These are phyloP conservation scores for Pseudogymnoascus sp. DNA, from an alignment of 2,329 filamentous ascomycete species.

Conservation along the genomic window DNA sequence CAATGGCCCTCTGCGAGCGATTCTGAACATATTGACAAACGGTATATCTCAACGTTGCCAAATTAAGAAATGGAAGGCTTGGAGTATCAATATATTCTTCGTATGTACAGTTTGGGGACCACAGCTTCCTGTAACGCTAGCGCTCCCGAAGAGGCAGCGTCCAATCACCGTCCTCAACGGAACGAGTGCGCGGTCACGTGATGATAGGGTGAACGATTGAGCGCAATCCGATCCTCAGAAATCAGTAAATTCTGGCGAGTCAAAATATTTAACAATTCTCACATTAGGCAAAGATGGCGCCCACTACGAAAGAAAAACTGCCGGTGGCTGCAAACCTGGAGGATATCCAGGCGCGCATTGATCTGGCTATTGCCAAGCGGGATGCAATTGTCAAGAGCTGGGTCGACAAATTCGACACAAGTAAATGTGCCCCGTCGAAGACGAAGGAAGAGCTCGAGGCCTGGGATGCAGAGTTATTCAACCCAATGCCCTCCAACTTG, in stretches of 20 bases:
- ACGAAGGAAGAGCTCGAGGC: slow-evolving; percentile 29
- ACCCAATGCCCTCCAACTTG: slow-evolving; percentile 23
- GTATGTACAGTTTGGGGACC: slow-evolving; percentile 6
- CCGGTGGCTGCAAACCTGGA: slow-evolving; percentile 19
- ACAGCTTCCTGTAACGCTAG: slow-evolving; percentile 9
- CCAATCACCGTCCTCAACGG: neutral
- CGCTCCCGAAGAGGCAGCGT: neutral
- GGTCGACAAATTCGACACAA: slow-evolving; percentile 15
- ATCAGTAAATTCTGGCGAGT: neutral
- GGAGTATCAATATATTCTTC: slow-evolving; percentile 6
- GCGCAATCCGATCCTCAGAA: neutral
- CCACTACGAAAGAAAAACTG: neutral
- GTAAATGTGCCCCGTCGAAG: slow-evolving; percentile 17
- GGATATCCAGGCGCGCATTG: slow-evolving; percentile 27
- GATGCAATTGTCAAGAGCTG: slow-evolving; percentile 28
- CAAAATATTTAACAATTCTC: slow-evolving; percentile 6
- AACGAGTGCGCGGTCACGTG: neutral
- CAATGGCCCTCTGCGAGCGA: slow-evolving; percentile 74
- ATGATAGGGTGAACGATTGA: neutral
- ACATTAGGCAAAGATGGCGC: neutral
- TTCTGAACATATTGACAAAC: slow-evolving; percentile 68
- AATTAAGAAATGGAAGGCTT: slow-evolving; percentile 16
- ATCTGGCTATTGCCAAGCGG: slow-evolving; percentile 26
- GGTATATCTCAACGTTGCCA: slow-evolving; percentile 23
- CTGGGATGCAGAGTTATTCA: slow-evolving; percentile 27